Conservation (phyloP, 1,284 basidiomycete genomes). For the Sanghuangporus sanghuang region DNA sequence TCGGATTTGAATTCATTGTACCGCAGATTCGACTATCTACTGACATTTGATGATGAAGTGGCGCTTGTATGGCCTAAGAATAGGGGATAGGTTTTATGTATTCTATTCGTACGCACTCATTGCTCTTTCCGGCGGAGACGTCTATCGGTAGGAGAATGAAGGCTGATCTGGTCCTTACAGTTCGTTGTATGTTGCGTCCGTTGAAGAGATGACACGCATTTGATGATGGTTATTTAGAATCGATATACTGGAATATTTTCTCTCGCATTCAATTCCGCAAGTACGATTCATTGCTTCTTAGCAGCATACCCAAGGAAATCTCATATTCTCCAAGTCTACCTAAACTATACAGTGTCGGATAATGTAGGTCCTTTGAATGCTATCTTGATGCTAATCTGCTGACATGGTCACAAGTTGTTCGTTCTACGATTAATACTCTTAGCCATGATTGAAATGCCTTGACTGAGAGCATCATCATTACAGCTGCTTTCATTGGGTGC, state of each 20-base stretch:
- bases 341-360: neutral
- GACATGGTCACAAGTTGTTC: neutral
- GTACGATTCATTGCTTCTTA: neutral
- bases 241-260: constrained; percentile 1
- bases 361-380: neutral
- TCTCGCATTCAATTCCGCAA: constrained; percentile 3
- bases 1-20: neutral
- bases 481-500: constrained; percentile 7
- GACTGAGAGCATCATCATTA: neutral
- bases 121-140: neutral
- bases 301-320: neutral
- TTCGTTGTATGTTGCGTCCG: neutral
- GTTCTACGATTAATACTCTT: neutral
- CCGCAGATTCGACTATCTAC: neutral
- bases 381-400: neutral
- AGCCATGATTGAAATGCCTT: neutral
- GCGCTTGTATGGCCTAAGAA: neutral
- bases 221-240: neutral
- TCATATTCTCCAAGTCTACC: neutral
- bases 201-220: neutral
- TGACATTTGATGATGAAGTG: constrained; percentile 2
- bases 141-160: too few relatives aligned
- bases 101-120: neutral
- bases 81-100: neutral
- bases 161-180: neutral